A percentile compares a stretch with the other conserved stretches of the same genome.
These are phyloP conservation scores for Erythrobasidium hasegawianum DNA, from an alignment of 1,284 basidiomycete genomes.

Conservation along the genomic window DNA sequence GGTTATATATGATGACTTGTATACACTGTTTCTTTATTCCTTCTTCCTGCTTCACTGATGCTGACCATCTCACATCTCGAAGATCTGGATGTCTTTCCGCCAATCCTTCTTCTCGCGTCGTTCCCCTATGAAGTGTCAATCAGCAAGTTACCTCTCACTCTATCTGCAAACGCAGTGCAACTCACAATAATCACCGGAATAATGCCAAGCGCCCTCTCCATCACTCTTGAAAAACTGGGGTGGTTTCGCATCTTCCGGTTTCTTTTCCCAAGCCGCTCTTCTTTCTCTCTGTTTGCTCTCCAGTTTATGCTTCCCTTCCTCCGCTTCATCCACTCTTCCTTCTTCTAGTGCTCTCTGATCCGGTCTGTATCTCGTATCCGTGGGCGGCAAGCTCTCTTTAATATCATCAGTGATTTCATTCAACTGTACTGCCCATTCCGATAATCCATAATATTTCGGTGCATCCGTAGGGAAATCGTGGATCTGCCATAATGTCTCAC, in stretches of 20 bases:
- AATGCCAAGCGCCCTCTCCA: slow-evolving; percentile 39
- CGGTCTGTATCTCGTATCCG: slow-evolving; percentile 78
- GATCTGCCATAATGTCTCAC: slow-evolving; percentile 42
- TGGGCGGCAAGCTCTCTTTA: slow-evolving; percentile 65
- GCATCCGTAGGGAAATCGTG: slow-evolving; percentile 58
- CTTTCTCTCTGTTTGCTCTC: slow-evolving; percentile 58
- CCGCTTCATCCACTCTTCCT: slow-evolving; percentile 71
- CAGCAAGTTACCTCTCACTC: no score
- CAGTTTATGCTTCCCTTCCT: slow-evolving; percentile 67
- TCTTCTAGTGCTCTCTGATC: slow-evolving; percentile 83
- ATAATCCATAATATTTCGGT: slow-evolving; percentile 67
- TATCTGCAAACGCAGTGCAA: no score
- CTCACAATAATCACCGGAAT: slow-evolving; percentile 41
- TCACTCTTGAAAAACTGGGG: slow-evolving; percentile 39
- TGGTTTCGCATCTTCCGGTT: slow-evolving; percentile 32
- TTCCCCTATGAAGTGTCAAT: slow-evolving; percentile 22
- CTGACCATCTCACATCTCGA: slow-evolving; percentile 26
- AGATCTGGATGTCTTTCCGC: slow-evolving; percentile 27
- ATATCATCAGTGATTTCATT: slow-evolving; percentile 75
- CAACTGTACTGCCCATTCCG: slow-evolving; percentile 66
- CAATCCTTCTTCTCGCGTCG: slow-evolving; percentile 32
- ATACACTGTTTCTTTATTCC: no score
- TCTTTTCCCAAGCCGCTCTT: slow-evolving; percentile 50
- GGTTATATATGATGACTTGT: no score
- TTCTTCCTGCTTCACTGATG: no score